A percentile compares a stretch with the other conserved stretches of the same genome.
Evolutionary conservation across 1,284 basidiomycete genomes (phyloP).

Genomic region (Sphagnurus paluster): DNA sequence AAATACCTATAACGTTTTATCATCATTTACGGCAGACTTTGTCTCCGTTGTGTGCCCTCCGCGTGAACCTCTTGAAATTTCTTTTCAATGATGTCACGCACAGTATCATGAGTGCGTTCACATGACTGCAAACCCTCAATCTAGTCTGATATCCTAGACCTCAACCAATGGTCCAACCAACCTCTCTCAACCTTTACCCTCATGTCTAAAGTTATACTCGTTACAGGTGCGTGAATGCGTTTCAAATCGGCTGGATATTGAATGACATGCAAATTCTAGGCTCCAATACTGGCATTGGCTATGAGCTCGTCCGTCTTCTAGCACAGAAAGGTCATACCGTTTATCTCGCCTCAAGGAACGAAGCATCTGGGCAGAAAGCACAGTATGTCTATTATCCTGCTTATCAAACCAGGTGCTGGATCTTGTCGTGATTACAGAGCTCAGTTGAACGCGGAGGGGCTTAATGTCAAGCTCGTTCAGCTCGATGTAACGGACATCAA

Average conservation of each 20-base stretch:
- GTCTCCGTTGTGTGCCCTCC: too few species aligned
- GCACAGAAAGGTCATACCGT: constrained; percentile 30
- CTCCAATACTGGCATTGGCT: constrained; percentile 32
- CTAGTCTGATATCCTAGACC: too few species aligned
- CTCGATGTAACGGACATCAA: constrained; percentile 35
- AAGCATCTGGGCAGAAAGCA: constrained; percentile 26
- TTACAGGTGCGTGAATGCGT: constrained; percentile 18
- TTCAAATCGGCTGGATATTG: not conserved
- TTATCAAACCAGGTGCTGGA: not conserved
- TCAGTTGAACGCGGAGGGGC: constrained; percentile 26
- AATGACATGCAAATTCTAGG: constrained; percentile 12
- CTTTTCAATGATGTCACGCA: too few species aligned
- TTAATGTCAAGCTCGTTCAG: constrained; percentile 33
- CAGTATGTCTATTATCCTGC: constrained; percentile 18
- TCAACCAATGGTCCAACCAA: too few species aligned
- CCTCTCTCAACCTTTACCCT: constrained; percentile 21
- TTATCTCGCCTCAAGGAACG: constrained; percentile 31
- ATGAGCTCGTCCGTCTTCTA: constrained; percentile 30
- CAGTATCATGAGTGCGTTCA: too few species aligned
- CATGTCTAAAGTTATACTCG: constrained; percentile 26
- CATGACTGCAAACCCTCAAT: too few species aligned
- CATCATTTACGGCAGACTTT: too few species aligned
- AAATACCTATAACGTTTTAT: too few species aligned
- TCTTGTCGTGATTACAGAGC: constrained; percentile 11
- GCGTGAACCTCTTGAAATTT: too few species aligned